Evolutionary conservation across 257 asterid genomes (phyloP), one percentile per base, ranked within the genome.

Genomic region (Salvia hispanica): DNA sequence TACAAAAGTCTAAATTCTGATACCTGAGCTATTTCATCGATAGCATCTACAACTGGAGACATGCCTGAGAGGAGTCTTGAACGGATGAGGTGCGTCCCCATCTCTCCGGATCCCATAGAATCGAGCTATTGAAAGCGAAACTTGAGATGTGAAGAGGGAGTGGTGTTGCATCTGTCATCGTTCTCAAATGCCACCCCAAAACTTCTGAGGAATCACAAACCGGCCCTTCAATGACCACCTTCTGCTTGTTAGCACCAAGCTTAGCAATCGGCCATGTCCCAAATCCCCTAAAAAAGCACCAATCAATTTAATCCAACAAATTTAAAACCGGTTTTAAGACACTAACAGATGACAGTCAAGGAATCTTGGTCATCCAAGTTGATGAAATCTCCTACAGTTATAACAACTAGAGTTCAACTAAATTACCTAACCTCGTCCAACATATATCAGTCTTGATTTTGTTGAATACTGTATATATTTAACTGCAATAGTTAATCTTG

Each of bases 31-130:
- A 39, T 39, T 39, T 39, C 43, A 39, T 39, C 9, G 39, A 34
- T 39, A 39, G 9, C 43, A 39, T 39, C 45, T 40, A 40, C 11
- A 3, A 40, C 8, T 8, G 9, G 8, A 40, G 5, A 43, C 59
- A 5, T 39, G 82, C 98, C 96, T 89, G 96, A 50, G 94, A 79
- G 58, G 87, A 73, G 73, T 87, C 86, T 69, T 92, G 98, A 28
- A 78, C 75, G 64, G 97, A 82, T 18, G 97, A 83, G 21, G 96
- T 75, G 18, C 97, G 84, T 0, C 98, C 98, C 98, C 97, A 92
- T 84, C 97, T 80, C 72, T 92, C 96, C 2, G 98, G 96, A 82
- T 92, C 98, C 98, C 98, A 92, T 13, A 92, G 91, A 65, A 89
- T 83, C 4, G 98, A 92, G 73, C 93, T 92, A 62, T 89, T 92